Evolutionary conservation across 2,329 filamentous ascomycete species (phyloP), one percentile per base, ranked within the genome.

Genomic region (Sclerotinia minor): DNA sequence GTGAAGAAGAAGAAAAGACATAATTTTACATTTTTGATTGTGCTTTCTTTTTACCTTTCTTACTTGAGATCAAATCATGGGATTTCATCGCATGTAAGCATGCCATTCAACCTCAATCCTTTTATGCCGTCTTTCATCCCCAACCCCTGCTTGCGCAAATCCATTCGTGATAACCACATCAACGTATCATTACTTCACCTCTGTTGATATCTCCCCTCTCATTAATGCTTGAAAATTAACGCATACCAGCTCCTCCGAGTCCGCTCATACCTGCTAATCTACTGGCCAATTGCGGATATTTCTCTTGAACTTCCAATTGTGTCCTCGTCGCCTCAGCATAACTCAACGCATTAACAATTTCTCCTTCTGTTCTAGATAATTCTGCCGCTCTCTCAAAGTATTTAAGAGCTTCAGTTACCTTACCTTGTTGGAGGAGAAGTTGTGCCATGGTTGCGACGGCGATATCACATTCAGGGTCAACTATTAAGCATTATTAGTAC

Each of bases 361-460:
- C 95, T 69, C 91, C 92, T 76, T 97, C 94, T 45, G 95, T 99
- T 75, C 95, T 86, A 58, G 93, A 94, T 65, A 99, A 88, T 81
- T 98, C 94, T 38, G 94, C 95, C 2, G 95, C 95, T 70, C 92
- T 90, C 84, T 98, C 94, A 78, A 99, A 99, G 83, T 98, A 98
- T 80, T 91, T 92, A 72, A 99, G 88, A 0, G 95, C 95, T 71
- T 97, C 92, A 47, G 90, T 91, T 68, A 99, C 94, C 83, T 97
- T 97, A 79, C 95, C 95, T 83, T 98, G 95, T 80, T 99, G 95
- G 47, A 99, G 87, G 64, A 99, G 89, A 53, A 99, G 87, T 81
- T 99, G 95, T 15, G 95, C 95, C 92, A 99, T 97, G 66, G 95
- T 99, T 65, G 95, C 95, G 53, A 99, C 95, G 53, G 95, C 95